These are phyloP conservation scores for Protomyces pachydermus DNA, from an alignment of 1,139 yeast genomes.

Conservation along the genomic window DNA sequence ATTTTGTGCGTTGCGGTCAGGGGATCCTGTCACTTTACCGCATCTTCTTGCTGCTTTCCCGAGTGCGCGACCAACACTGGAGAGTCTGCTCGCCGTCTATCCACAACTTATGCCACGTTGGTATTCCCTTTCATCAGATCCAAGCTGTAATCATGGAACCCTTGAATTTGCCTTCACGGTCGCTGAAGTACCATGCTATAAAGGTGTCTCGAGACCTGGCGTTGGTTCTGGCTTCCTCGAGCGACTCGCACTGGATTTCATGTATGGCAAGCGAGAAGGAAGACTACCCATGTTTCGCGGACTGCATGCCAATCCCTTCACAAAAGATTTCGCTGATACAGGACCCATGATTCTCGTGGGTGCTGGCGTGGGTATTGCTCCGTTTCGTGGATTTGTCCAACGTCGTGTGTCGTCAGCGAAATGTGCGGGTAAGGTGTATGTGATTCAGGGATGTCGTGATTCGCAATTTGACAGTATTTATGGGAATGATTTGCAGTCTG, in stretches of 20 bases:
- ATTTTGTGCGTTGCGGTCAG: constrained; percentile 33
- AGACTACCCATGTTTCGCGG: constrained; percentile 35
- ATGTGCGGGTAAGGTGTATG: constrained; percentile 48
- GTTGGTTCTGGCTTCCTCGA: constrained; percentile 34
- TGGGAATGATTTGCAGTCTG: constrained; percentile 58
- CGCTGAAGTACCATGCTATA: constrained; percentile 33
- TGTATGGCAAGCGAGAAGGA: constrained; percentile 30
- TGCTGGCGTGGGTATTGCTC: constrained; percentile 37
- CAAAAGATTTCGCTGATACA: constrained; percentile 34
- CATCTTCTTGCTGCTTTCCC: constrained; percentile 35
- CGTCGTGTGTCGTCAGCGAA: constrained; percentile 33
- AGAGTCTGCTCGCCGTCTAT: constrained; percentile 33
- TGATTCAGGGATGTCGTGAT: constrained; percentile 75
- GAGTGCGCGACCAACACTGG: constrained; percentile 33
- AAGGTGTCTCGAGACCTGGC: constrained; percentile 33
- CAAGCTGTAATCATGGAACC: constrained; percentile 29
- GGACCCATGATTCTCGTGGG: constrained; percentile 41
- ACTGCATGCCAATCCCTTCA: constrained; percentile 35
- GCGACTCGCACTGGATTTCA: constrained; percentile 26
- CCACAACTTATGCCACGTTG: constrained; percentile 36
- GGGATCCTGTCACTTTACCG: constrained; percentile 30
- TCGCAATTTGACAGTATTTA: constrained; percentile 65
- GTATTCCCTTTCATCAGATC: constrained; percentile 36
- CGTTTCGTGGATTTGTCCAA: constrained; percentile 37
- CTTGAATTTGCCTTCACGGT: constrained; percentile 36